phyloP scores from a whole-genome alignment of 805 yeast genomes.

The Myxozyma mucilagina region DNA sequence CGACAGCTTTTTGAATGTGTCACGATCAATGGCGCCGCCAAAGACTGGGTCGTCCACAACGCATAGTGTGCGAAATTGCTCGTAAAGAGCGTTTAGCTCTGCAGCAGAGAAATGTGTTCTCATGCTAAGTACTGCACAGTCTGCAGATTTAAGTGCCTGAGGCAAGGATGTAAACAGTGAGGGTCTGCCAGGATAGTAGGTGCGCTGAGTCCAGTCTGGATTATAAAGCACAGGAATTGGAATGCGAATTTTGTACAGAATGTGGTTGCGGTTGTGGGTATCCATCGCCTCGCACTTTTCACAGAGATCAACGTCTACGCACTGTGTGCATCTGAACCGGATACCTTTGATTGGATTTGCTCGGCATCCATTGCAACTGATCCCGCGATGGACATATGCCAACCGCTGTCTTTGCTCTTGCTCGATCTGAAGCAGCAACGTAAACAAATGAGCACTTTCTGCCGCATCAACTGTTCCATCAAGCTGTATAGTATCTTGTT shows the following conservation, averaged over 20 bases:
- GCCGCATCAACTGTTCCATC: not conserved
- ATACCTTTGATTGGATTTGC: slow-evolving; percentile 46
- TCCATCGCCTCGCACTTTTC: slow-evolving; percentile 43
- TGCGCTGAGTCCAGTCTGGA: slow-evolving; percentile 34
- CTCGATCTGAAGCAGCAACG: slow-evolving; percentile 34
- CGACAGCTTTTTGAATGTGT: slow-evolving; percentile 14
- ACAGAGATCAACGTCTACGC: slow-evolving; percentile 57
- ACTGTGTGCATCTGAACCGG: slow-evolving; percentile 54
- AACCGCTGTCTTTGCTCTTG: slow-evolving; percentile 32
- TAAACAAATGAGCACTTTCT: slow-evolving; percentile 17
- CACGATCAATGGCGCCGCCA: slow-evolving; percentile 15
- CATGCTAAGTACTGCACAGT: not conserved
- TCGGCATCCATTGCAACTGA: slow-evolving; percentile 38
- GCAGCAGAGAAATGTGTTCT: slow-evolving; percentile 14
- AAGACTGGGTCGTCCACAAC: slow-evolving; percentile 4
- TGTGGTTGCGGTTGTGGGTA: slow-evolving; percentile 34
- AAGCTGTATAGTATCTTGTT: not conserved
- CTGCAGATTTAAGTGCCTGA: not conserved
- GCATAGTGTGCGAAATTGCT: slow-evolving; percentile 19
- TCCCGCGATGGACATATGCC: slow-evolving; percentile 38
- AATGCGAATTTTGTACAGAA: slow-evolving; percentile 34
- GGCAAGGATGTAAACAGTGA: slow-evolving; percentile 16
- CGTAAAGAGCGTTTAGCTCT: slow-evolving; percentile 33
- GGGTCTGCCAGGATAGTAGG: slow-evolving; percentile 30
- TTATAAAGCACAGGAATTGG: slow-evolving; percentile 37